Conservation (phyloP, 768 basidiomycete genomes). For the Trametes meyenii region DNA sequence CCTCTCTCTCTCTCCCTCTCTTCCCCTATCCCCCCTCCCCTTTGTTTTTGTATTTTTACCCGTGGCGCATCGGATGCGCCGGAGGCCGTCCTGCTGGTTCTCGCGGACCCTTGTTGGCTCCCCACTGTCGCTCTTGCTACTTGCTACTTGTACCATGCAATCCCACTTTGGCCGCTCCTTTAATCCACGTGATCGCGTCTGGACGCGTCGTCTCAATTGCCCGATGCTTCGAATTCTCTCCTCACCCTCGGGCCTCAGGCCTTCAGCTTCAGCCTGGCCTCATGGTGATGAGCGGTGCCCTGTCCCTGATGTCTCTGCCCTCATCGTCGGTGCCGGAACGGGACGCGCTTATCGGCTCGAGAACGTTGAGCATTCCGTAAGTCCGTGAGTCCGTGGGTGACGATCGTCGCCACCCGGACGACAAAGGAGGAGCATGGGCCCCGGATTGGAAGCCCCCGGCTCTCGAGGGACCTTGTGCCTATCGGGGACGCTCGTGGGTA, state of each 20-base stretch:
- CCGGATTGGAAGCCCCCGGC: not conserved
- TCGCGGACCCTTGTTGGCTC: not conserved
- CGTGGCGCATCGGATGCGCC: constrained; percentile 5
- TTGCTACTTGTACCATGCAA: constrained; percentile 14
- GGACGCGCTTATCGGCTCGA: no score
- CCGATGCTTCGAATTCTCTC: no score
- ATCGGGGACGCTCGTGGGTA: no score
- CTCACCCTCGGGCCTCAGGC: no score
- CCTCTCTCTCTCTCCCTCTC: not conserved
- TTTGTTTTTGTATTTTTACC: constrained; percentile 15
- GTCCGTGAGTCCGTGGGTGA: not conserved
- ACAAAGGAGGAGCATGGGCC: not conserved
- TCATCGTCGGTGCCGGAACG: no score
- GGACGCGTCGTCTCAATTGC: not conserved
- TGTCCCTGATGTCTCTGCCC: no score
- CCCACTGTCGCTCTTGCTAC: not conserved
- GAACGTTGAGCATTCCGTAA: no score
- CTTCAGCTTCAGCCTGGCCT: no score
- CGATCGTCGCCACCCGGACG: not conserved
- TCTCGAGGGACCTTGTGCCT: no score
- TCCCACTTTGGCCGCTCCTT: not conserved
- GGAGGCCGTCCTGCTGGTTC: constrained; percentile 13
- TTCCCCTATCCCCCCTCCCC: no score
- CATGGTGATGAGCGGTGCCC: no score
- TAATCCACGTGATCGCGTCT: constrained; percentile 4